Percentiles rank a stretch among this genome's conserved stretches.
phyloP scores from a whole-genome alignment of 2,329 filamentous ascomycete genomes.

The Curvularia sp. region DNA sequence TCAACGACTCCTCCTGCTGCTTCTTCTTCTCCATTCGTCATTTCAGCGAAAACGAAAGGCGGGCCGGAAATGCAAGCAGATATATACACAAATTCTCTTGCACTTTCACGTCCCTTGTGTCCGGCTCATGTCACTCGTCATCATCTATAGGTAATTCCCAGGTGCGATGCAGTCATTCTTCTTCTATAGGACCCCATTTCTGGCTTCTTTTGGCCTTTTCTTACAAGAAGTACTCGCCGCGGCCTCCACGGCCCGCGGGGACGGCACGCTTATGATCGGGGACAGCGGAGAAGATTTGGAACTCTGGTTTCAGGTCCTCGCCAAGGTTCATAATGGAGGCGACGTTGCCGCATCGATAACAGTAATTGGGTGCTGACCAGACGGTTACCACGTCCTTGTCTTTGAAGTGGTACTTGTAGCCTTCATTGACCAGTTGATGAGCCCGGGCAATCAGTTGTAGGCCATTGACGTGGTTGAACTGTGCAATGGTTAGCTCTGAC shows the following conservation, averaged over 20 bases:
- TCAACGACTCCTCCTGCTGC: not conserved
- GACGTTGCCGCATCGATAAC: constrained; percentile 65
- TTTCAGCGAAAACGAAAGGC: not conserved
- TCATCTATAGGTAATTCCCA: not conserved
- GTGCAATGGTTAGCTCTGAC: constrained; percentile 12
- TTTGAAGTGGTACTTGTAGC: constrained; percentile 90
- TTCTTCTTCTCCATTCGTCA: not conserved
- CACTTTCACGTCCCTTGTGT: not conserved
- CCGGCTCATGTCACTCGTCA: not conserved
- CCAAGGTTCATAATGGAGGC: constrained; percentile 92
- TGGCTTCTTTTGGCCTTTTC: not conserved
- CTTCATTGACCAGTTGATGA: constrained; percentile 78
- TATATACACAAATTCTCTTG: not conserved
- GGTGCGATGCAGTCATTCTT: not conserved
- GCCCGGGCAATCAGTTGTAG: constrained; percentile 74
- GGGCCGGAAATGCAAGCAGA: not conserved
- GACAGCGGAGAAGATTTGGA: constrained; percentile 91
- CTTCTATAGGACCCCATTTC: not conserved
- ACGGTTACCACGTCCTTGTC: constrained; percentile 98
- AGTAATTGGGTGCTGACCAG: constrained; percentile 82
- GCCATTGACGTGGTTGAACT: constrained; percentile 79
- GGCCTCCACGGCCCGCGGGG: constrained; percentile 65
- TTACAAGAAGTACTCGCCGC: constrained; percentile 61
- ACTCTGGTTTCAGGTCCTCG: constrained; percentile 89
- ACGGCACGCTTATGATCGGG: constrained; percentile 83